A percentile compares a stretch with the other conserved stretches of the same genome.
phyloP scores from a whole-genome alignment of 208 protist genomes.

The Kentomonas sorsogonicus region DNA sequence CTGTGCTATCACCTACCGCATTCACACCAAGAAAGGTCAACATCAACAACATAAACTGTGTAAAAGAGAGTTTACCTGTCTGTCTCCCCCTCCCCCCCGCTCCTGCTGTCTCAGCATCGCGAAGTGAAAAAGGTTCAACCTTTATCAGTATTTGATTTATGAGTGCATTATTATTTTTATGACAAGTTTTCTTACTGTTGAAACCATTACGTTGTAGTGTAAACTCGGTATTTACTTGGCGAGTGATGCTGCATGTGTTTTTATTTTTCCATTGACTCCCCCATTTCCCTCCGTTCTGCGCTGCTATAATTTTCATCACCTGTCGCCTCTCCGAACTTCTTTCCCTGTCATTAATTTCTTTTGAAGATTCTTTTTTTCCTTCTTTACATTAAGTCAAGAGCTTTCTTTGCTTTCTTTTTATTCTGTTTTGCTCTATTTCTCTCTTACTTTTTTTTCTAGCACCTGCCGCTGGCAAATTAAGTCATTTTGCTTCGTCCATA shows the following conservation, averaged over 20 bases:
- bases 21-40: too few relatives aligned
- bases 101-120: too few relatives aligned
- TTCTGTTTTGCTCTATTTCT: not conserved
- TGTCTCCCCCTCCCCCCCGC: too few relatives aligned
- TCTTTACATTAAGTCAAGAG: not conserved
- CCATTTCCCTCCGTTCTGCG: not conserved
- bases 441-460: not conserved
- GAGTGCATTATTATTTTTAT: not conserved
- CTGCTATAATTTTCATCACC: not conserved
- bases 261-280: not conserved
- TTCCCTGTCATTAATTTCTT: not conserved
- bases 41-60: too few relatives aligned
- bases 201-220: too few relatives aligned
- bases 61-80: too few relatives aligned
- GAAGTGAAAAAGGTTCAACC: too few relatives aligned
- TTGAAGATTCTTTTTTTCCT: slow-evolving; percentile 4
- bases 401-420: not conserved
- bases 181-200: not conserved
- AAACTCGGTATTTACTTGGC: too few relatives aligned
- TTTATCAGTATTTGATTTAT: too few relatives aligned
- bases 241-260: not conserved
- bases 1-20: slow-evolving; percentile 2
- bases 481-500: not conserved
- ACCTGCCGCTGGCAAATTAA: not conserved
- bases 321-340: not conserved